Evolutionary conservation across 257 asterid species (phyloP).

Genomic region (Solanum clarkiae): DNA sequence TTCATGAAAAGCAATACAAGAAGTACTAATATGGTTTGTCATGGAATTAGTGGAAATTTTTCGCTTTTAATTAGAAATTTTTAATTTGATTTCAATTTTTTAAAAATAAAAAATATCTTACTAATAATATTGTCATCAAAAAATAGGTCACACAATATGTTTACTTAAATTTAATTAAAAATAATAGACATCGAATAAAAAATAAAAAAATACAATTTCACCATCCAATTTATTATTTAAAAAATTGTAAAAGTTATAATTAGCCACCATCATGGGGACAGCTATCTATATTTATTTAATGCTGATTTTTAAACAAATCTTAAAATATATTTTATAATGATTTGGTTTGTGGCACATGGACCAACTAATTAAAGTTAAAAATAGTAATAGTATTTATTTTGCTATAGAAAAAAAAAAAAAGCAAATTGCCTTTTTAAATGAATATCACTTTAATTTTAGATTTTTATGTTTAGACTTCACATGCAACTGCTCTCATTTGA

Average conservation of each 20-base stretch:
- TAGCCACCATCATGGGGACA: background rate
- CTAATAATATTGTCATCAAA: background rate
- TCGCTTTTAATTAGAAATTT: too few species aligned
- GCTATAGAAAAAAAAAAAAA: too few species aligned
- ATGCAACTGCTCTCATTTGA: background rate
- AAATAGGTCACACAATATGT: fast-evolving
- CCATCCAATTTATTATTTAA: background rate
- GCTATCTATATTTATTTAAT: background rate
- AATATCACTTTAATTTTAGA: background rate
- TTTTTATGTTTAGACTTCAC: background rate
- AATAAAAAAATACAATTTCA: background rate
- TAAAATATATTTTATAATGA: background rate
- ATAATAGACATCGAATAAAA: background rate
- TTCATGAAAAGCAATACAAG: background rate
- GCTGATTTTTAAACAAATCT: background rate
- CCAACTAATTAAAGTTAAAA: background rate
- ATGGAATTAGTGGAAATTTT: too few species aligned
- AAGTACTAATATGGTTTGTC: background rate
- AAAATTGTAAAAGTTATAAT: background rate
- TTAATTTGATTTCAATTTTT: too few species aligned
- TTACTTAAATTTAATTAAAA: background rate
- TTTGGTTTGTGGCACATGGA: background rate
- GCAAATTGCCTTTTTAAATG: background rate
- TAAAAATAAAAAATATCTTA: too few species aligned
- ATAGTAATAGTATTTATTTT: too few species aligned